Evolutionary conservation across 1,284 basidiomycete genomes (phyloP), one percentile per base, ranked within the genome.

Genomic region (Thelephora terrestris): DNA sequence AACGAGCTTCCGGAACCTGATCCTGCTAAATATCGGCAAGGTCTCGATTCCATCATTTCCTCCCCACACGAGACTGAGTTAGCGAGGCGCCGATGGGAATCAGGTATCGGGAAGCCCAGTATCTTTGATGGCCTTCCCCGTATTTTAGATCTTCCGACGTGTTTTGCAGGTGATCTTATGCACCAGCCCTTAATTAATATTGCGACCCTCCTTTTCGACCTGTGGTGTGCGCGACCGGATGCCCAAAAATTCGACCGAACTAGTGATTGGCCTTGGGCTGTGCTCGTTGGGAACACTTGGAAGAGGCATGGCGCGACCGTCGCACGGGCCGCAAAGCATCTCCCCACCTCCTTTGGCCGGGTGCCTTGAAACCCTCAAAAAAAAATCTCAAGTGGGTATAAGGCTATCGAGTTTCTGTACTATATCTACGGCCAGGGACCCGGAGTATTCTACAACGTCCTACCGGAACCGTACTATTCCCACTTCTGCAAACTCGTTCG

Each of bases 71-170:
- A 54, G 5, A 51, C 52, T 1, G 50, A 64, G 5, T 70, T 65
- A 50, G 55, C 65, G 29, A 29, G 21, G 2, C 27, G 52, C 2
- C 50, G 64, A 0, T 53, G 57, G 9, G 52, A 54, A 9, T 70
- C 66, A 3, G 69, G 69, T 0, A 62, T 73, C 5, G 57, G 48
- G 3, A 68, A 67, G 37, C 65, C 67, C 1, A 62, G 51, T 16
- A 62, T 71, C 18, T 58, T 69, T 36, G 55, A 50, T 34, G 62
- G 66, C 1, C 55, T 70, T 5, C 35, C 35, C 16, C 35, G 5
- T 16, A 32, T 46, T 7, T 46, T 56, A 21, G 37, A 24, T 2
- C 40, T 55, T 20, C 58, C 57, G 4, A 34, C 29, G 0, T 47
- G 50, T 12, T n/a, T n/a, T n/a, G n/a, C n/a, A n/a, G n/a, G n/a